Percentiles rank a stretch among this genome's conserved stretches.
These are phyloP conservation scores for Fusarium begoniae DNA, from an alignment of 2,329 filamentous ascomycete species.

Conservation along the genomic window DNA sequence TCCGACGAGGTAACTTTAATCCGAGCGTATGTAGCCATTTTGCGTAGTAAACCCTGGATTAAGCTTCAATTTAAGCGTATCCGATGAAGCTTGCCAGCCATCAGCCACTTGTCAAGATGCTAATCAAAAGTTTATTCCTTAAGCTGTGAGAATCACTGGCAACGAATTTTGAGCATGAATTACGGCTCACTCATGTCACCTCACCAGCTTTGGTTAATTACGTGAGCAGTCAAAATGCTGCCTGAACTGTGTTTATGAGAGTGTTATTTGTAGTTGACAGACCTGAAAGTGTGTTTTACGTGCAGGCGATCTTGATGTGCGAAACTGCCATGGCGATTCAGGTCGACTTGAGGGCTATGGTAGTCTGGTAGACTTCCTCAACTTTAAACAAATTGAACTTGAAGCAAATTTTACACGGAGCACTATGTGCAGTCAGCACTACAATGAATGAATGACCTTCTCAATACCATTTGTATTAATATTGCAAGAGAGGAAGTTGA, in stretches of 20 bases:
- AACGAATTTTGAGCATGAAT: accelerated
- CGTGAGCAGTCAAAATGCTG: not conserved
- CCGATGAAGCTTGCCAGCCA: not conserved
- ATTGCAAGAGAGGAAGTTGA: too few relatives aligned
- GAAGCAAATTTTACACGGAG: too few relatives aligned
- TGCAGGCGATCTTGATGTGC: too few relatives aligned
- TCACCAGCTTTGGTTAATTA: not conserved
- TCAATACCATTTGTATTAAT: too few relatives aligned
- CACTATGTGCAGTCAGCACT: too few relatives aligned
- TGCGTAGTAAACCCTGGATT: accelerated
- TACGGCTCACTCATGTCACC: not conserved
- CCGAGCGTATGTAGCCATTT: not conserved
- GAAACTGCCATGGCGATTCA: too few relatives aligned
- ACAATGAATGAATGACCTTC: too few relatives aligned
- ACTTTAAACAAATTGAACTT: too few relatives aligned
- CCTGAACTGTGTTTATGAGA: not conserved
- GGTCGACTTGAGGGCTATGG: too few relatives aligned
- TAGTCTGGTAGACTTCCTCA: too few relatives aligned
- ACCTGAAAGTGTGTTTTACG: not conserved
- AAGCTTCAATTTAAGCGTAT: not conserved
- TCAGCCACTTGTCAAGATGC: too few relatives aligned
- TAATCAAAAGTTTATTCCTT: not conserved
- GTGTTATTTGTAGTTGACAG: not conserved
- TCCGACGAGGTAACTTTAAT: accelerated
- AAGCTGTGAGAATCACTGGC: not conserved